phyloP scores from a whole-genome alignment of 352 stramenopile species.

The Bremia lactucae region DNA sequence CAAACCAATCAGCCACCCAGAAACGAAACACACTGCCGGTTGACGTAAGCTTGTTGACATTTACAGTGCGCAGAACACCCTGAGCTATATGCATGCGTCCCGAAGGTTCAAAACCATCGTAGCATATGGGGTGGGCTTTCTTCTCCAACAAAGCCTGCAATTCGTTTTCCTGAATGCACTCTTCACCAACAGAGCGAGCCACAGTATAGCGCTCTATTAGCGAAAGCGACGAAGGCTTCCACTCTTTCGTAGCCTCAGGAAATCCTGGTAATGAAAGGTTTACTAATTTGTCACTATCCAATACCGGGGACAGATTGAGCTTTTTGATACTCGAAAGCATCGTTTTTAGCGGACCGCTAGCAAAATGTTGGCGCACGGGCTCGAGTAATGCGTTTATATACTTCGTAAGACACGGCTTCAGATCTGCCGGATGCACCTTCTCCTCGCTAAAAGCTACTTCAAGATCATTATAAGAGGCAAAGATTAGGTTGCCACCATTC shows the following conservation, averaged over 20 bases:
- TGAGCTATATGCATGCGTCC: conserved; percentile 99
- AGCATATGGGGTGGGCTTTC: conserved; percentile 87
- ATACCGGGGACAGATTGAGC: conserved; percentile 53
- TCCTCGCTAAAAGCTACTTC: conserved; percentile 87
- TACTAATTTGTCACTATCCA: conserved; percentile 67
- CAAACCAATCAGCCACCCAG: conserved; percentile 99
- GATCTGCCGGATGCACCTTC: conserved; percentile 92
- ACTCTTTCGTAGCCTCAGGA: conserved; percentile 48
- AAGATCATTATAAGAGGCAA: conserved; percentile 85
- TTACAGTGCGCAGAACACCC: conserved; percentile 93
- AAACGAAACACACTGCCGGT: conserved; percentile 96
- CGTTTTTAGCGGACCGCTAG: conserved; percentile 88
- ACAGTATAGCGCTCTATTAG: conserved; percentile 75
- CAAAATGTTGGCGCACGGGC: conserved; percentile 95
- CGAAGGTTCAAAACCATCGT: conserved; percentile 98
- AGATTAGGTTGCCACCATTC: conserved; percentile 79
- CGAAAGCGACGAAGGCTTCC: conserved; percentile 65
- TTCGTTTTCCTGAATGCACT: conserved; percentile 90
- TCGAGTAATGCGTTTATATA: conserved; percentile 92
- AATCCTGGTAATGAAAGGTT: conserved; percentile 50
- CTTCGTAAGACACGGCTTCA: conserved; percentile 90
- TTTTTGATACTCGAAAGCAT: conserved; percentile 92
- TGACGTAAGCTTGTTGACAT: conserved; percentile 91
- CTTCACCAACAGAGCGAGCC: conserved; percentile 82
- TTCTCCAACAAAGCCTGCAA: conserved; percentile 76